Percentiles rank a stretch among this genome's conserved stretches.
phyloP scores from a whole-genome alignment of 495 filamentous ascomycete species.

The Trichoderma reesei region DNA sequence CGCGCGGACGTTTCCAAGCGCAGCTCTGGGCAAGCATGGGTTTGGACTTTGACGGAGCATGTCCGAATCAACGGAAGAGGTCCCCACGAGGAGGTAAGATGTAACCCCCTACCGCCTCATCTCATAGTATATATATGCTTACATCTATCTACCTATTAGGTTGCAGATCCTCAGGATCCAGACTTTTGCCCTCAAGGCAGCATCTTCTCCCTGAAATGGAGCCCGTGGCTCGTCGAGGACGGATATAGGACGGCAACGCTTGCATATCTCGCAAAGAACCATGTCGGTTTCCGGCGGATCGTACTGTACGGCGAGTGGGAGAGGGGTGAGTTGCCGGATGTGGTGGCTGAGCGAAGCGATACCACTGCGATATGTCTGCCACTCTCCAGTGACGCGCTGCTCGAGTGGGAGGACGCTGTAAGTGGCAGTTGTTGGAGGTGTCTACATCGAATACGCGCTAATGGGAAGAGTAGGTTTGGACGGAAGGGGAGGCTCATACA shows the following conservation, averaged over 20 bases:
- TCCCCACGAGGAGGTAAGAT: conserved; percentile 23
- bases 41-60: conserved; percentile 35
- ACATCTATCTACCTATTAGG: conserved; percentile 10
- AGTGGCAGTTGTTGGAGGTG: conserved; percentile 5
- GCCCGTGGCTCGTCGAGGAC: conserved; percentile 29
- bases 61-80: conserved; percentile 31
- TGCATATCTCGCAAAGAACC: conserved; percentile 31
- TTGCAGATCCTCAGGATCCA: conserved; percentile 22
- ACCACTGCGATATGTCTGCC: conserved; percentile 30
- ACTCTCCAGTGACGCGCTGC: conserved; percentile 34
- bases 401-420: conserved; percentile 38
- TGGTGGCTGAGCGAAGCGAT: conserved; percentile 24
- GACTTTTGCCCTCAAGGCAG: conserved; percentile 32
- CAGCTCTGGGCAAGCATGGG: conserved; percentile 2
- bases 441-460: conserved; percentile 9
- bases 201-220: conserved; percentile 35
- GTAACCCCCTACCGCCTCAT: conserved; percentile 18
- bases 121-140: conserved; percentile 10
- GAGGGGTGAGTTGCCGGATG: conserved; percentile 16
- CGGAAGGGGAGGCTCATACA: conserved; percentile 15
- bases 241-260: conserved; percentile 25
- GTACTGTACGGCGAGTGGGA: conserved; percentile 20
- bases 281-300: conserved; percentile 36
- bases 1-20: not conserved
- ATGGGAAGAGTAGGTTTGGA: conserved; percentile 28